phyloP scores from a whole-genome alignment of 495 filamentous ascomycete species.

The Penicillium bovifimosum region DNA sequence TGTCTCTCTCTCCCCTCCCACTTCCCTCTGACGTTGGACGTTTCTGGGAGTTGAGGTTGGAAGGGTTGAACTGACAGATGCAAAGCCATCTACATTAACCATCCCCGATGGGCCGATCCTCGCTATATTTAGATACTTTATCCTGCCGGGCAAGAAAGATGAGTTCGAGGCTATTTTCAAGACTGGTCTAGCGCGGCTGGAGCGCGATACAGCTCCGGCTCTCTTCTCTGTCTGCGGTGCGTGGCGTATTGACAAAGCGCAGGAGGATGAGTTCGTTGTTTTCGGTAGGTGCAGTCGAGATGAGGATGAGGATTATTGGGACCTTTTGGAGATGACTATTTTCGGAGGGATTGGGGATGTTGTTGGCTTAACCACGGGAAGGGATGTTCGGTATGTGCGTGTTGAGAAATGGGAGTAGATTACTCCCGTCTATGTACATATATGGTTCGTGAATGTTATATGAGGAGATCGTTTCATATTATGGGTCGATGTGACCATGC shows the following conservation, averaged over 20 bases:
- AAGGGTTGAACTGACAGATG: background rate
- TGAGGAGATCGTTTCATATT: background rate
- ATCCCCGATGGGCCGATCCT: constrained; percentile 39
- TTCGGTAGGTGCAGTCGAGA: constrained; percentile 1
- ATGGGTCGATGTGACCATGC: background rate
- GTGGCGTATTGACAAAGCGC: constrained; percentile 2
- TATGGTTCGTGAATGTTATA: no score
- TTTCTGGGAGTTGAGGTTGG: no score
- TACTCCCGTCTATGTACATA: background rate
- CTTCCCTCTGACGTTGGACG: background rate
- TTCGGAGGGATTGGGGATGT: constrained; percentile 33
- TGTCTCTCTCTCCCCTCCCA: background rate
- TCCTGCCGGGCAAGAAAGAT: constrained; percentile 35
- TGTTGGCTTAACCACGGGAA: constrained; percentile 25
- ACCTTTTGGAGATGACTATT: constrained; percentile 32
- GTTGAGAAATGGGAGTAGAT: constrained; percentile 16
- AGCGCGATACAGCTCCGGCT: constrained; percentile 28
- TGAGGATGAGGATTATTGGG: constrained; percentile 22
- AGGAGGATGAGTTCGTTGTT: background rate
- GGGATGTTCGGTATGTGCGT: constrained; percentile 41
- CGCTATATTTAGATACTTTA: constrained; percentile 38
- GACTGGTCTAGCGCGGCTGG: constrained; percentile 25
- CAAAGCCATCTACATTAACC: constrained; percentile 4
- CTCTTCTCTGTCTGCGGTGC: constrained; percentile 14
- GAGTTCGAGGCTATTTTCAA: constrained; percentile 34